These are phyloP conservation scores for Lasiosphaeriaceae sp. DNA, from an alignment of 495 filamentous ascomycete genomes.

Conservation along the genomic window DNA sequence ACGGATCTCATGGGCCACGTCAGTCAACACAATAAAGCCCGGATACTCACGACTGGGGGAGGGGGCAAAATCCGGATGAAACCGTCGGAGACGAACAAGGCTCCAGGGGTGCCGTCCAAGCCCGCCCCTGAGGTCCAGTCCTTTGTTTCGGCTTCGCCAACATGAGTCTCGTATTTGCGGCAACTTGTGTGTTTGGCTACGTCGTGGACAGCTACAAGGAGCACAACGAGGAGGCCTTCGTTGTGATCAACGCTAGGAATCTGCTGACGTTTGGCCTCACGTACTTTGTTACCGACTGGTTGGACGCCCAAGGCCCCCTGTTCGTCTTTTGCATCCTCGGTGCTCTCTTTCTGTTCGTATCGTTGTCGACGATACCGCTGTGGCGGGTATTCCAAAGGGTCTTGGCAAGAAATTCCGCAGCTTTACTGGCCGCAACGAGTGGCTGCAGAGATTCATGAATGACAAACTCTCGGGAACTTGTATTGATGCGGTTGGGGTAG, in stretches of 20 bases:
- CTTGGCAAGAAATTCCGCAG: too few species aligned
- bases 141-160: conserved; percentile 51
- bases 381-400: conserved; percentile 38
- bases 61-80: too few species aligned
- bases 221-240: conserved; percentile 52
- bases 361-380: conserved; percentile 47
- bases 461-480: too few species aligned
- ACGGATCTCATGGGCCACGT: too few species aligned
- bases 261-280: conserved; percentile 51
- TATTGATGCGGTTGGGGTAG: too few species aligned
- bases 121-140: too few species aligned
- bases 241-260: conserved; percentile 53
- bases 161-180: conserved; percentile 51
- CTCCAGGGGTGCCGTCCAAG: too few species aligned
- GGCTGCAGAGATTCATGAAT: too few species aligned
- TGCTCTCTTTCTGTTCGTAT: conserved; percentile 41
- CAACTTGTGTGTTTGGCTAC: conserved; percentile 51
- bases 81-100: too few species aligned
- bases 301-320: conserved; percentile 40
- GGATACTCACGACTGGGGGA: too few species aligned
- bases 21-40: too few species aligned
- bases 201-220: conserved; percentile 50
- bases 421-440: too few species aligned
- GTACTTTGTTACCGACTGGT: conserved; percentile 53
- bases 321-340: conserved; percentile 50